Percentiles rank a stretch among this genome's conserved stretches.
Evolutionary conservation across 352 stramenopile genomes (phyloP).

Genomic region (Phytophthora ohioensis): DNA sequence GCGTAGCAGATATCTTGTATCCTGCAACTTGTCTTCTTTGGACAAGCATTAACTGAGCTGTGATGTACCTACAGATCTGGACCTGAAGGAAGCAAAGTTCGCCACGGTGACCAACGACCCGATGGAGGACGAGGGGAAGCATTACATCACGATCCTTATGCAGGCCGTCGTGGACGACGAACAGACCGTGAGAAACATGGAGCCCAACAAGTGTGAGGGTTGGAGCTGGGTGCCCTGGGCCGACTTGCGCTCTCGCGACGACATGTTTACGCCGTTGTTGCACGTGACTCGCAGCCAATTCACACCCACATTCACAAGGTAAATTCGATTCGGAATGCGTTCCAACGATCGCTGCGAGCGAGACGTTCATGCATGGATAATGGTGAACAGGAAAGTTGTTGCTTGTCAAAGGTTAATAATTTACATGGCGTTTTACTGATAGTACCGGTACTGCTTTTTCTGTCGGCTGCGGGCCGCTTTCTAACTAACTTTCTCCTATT

Average conservation of each 20-base stretch:
- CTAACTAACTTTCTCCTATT: slow-evolving; percentile 32
- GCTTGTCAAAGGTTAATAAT: slow-evolving; percentile 36
- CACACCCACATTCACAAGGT: slow-evolving; percentile 43
- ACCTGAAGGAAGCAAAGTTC: slow-evolving; percentile 62
- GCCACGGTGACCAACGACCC: slow-evolving; percentile 85
- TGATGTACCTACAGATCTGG: slow-evolving; percentile 51
- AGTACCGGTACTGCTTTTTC: slow-evolving; percentile 36
- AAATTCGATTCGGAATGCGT: background rate
- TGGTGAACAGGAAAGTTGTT: background rate
- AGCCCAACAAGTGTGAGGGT: slow-evolving; percentile 85
- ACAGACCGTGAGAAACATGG: slow-evolving; percentile 76
- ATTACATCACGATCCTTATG: slow-evolving; percentile 91
- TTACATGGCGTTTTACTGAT: slow-evolving; percentile 45
- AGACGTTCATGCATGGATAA: slow-evolving; percentile 7
- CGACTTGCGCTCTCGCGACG: slow-evolving; percentile 58
- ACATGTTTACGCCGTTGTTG: slow-evolving; percentile 80
- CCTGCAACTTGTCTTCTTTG: slow-evolving; percentile 2
- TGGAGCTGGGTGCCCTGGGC: slow-evolving; percentile 75
- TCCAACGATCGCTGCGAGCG: background rate
- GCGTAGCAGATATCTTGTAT: slow-evolving; percentile 10
- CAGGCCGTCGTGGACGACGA: slow-evolving; percentile 60
- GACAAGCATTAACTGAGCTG: slow-evolving; percentile 5
- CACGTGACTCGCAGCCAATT: slow-evolving; percentile 76
- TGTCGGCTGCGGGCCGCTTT: slow-evolving; percentile 25
- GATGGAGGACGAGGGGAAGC: slow-evolving; percentile 83